phyloP scores from a whole-genome alignment of 768 basidiomycete genomes.

The Hebeloma cylindrosporum region DNA sequence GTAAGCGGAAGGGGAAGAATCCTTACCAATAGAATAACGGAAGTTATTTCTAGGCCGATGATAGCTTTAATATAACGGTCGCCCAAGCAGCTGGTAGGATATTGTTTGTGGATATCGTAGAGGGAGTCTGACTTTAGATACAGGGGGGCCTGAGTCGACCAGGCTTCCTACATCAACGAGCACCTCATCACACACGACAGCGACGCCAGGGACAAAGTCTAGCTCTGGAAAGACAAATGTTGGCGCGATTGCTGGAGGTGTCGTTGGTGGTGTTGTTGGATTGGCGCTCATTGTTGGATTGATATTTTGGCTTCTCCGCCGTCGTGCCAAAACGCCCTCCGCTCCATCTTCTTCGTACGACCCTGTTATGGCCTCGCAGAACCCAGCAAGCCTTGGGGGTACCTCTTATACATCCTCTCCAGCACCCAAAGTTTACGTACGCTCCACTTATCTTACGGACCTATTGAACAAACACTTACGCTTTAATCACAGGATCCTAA shows the following conservation, averaged over 20 bases:
- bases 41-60: conserved; percentile 20
- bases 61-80: conserved; percentile 33
- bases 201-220: not conserved
- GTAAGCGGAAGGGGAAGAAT: conserved; percentile 21
- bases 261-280: conserved; percentile 53
- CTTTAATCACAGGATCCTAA: conserved; percentile 31
- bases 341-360: conserved; percentile 24
- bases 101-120: not conserved
- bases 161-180: conserved; percentile 24
- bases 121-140: not conserved
- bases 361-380: conserved; percentile 10
- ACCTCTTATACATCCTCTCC: conserved; percentile 21
- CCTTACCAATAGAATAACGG: not conserved
- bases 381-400: conserved; percentile 20
- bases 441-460: conserved; percentile 9
- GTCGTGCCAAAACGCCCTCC: conserved; percentile 16
- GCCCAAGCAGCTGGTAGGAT: conserved; percentile 31
- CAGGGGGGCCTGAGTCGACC: conserved; percentile 38
- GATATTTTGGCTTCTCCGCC: conserved; percentile 29
- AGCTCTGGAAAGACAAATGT: conserved; percentile 15
- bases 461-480: not conserved
- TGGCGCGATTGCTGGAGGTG: conserved; percentile 61
- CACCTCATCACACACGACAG: conserved; percentile 10
- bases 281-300: conserved; percentile 41
- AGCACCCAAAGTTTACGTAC: conserved; percentile 40